Conservation (phyloP, 768 basidiomycete species). For the Lentinus brumalis region DNA sequence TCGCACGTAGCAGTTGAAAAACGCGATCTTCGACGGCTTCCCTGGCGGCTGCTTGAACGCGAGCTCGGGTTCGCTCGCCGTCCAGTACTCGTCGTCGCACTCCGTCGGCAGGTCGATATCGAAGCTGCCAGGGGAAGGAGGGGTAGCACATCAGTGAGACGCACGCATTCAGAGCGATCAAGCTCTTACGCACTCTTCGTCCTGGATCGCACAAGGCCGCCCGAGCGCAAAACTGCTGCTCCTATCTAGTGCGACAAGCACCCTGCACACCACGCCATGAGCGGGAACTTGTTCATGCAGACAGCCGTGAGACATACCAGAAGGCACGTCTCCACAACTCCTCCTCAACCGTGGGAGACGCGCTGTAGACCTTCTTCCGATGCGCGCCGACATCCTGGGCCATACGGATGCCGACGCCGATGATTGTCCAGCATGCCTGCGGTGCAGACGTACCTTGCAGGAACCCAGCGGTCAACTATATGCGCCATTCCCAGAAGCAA, state of each 20-base stretch:
- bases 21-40: constrained; percentile 56
- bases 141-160: neutral
- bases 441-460: constrained; percentile 49
- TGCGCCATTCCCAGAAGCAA: constrained; percentile 1
- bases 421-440: constrained; percentile 56
- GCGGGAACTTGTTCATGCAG: too few species aligned
- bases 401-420: constrained; percentile 66
- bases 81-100: constrained; percentile 84
- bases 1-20: constrained; percentile 66
- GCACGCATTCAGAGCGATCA: neutral
- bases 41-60: constrained; percentile 67
- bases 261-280: constrained; percentile 36
- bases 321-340: constrained; percentile 78
- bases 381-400: constrained; percentile 81
- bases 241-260: constrained; percentile 50
- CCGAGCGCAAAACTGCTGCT: constrained; percentile 54
- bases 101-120: constrained; percentile 78
- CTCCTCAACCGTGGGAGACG: constrained; percentile 51
- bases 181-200: constrained; percentile 61
- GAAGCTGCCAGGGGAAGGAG: constrained; percentile 56
- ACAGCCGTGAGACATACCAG: constrained; percentile 41
- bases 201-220: constrained; percentile 71
- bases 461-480: constrained; percentile 40
- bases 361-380: constrained; percentile 45
- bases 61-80: constrained; percentile 51